These are phyloP conservation scores for Blastomyces gilchristii DNA, from an alignment of 2,329 filamentous ascomycete genomes.

Conservation along the genomic window DNA sequence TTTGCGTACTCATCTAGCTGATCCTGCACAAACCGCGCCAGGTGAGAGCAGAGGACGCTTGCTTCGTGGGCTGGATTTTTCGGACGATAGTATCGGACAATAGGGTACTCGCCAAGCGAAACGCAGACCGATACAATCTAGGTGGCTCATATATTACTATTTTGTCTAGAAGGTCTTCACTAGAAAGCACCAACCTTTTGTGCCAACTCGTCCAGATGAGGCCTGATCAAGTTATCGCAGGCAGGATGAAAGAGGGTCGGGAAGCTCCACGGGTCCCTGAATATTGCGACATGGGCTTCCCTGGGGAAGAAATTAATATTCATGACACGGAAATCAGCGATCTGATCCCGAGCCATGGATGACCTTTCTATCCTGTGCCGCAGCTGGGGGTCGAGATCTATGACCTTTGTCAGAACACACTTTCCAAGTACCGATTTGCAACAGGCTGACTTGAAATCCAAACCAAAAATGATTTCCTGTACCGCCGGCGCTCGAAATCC, in stretches of 20 bases:
- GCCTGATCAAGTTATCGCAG: conserved; percentile 72
- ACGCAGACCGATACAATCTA: conserved; percentile 82
- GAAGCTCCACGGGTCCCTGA: conserved; percentile 93
- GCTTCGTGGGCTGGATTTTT: conserved; percentile 70
- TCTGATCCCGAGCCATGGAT: conserved; percentile 57
- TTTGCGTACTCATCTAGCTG: conserved; percentile 84
- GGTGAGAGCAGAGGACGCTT: conserved; percentile 71
- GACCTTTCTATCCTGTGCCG: conserved; percentile 66
- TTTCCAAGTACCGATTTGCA: not conserved
- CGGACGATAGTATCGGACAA: conserved; percentile 82
- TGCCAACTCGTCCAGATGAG: conserved; percentile 73
- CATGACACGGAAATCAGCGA: conserved; percentile 70
- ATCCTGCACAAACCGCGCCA: conserved; percentile 83
- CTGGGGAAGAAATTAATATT: conserved; percentile 83
- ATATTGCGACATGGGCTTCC: conserved; percentile 84
- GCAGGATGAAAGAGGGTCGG: conserved; percentile 81
- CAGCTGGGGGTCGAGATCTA: conserved; percentile 57
- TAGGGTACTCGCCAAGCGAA: conserved; percentile 84
- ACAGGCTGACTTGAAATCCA: conserved; percentile 60
- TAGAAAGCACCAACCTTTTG: conserved; percentile 57
- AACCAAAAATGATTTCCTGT: conserved; percentile 67
- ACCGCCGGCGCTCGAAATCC: conserved; percentile 77
- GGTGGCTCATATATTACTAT: not conserved
- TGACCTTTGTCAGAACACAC: conserved; percentile 19
- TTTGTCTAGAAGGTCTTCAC: not conserved